Conservation (phyloP, 2,329 filamentous ascomycete species). For the Pezicula rhizophila region DNA sequence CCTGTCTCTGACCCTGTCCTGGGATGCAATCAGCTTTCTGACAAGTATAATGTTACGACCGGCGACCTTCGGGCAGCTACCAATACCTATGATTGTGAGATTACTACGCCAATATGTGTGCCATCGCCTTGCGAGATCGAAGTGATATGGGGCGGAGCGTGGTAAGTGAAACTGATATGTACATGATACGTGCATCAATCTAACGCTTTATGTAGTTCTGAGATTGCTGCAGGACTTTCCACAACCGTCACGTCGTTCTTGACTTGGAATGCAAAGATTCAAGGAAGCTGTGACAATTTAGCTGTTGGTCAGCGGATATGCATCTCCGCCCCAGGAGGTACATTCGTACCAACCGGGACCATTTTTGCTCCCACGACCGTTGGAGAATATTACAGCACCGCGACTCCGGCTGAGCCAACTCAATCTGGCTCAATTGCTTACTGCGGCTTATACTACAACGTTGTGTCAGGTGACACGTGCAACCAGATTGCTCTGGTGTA, state of each 20-base stretch:
- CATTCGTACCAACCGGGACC: conserved; percentile 3
- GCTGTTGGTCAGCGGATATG: conserved; percentile 12
- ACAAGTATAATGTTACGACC: conserved; percentile 13
- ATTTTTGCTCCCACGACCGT: conserved; percentile 5
- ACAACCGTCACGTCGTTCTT: conserved; percentile 5
- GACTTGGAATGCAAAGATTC: conserved; percentile 14
- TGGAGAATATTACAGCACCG: conserved; percentile 14
- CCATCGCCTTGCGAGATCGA: conserved; percentile 13
- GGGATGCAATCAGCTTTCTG: conserved; percentile 11
- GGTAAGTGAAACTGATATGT: conserved; percentile 2
- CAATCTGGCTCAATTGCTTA: conserved; percentile 6
- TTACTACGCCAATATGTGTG: conserved; percentile 8
- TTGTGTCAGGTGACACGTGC: conserved; percentile 7
- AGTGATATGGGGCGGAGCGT: conserved; percentile 6
- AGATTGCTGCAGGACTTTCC: not conserved
- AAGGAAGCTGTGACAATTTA: conserved; percentile 12
- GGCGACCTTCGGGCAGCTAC: conserved; percentile 11
- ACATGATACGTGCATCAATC: too few species aligned
- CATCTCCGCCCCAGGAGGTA: conserved; percentile 3
- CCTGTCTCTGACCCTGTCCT: conserved; percentile 1
- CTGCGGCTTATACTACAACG: conserved; percentile 15
- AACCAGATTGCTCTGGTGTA: not conserved
- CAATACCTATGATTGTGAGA: conserved; percentile 7
- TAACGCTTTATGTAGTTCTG: conserved; percentile 1
- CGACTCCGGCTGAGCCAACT: conserved; percentile 7